phyloP scores from a whole-genome alignment of 2,329 filamentous ascomycete genomes.

The Ophiostoma pallidulum region DNA sequence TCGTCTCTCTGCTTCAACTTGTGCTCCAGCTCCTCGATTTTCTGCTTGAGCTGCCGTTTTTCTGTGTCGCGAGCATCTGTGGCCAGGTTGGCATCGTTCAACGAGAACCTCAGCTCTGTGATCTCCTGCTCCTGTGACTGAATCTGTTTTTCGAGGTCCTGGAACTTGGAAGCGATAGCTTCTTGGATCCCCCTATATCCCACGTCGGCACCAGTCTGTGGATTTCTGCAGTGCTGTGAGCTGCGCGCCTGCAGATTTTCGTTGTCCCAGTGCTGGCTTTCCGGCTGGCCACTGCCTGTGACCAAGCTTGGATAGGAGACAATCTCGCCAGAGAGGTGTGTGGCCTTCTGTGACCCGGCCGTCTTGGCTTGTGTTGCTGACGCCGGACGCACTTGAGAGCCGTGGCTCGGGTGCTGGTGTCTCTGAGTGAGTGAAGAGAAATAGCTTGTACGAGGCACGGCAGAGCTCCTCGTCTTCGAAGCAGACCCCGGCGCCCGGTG shows the following conservation, averaged over 20 bases:
- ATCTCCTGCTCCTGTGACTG: conserved; percentile 7
- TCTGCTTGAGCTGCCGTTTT: conserved; percentile 13
- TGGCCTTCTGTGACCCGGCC: not conserved
- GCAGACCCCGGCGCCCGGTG: not conserved
- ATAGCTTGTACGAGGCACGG: not conserved
- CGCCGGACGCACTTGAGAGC: not conserved
- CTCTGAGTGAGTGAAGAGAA: conserved; percentile 11
- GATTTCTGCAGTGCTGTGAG: not conserved
- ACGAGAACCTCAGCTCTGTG: conserved; percentile 11
- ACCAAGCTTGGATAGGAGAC: not conserved
- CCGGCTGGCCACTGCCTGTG: not conserved
- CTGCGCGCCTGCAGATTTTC: not conserved
- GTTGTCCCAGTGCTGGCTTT: not conserved
- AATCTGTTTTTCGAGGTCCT: conserved; percentile 8
- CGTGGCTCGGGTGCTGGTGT: not conserved
- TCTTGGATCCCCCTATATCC: conserved; percentile 8
- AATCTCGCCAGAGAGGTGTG: not conserved
- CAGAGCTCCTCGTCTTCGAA: not conserved
- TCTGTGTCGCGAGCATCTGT: conserved; percentile 7
- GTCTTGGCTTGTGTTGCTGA: not conserved
- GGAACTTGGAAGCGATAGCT: conserved; percentile 11
- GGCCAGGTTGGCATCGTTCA: conserved; percentile 10
- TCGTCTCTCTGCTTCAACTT: conserved; percentile 23
- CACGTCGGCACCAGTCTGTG: not conserved
- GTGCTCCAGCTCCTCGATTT: conserved; percentile 15